Conservation (phyloP, 805 yeast genomes). For the Lachancea lanzarotensis region DNA sequence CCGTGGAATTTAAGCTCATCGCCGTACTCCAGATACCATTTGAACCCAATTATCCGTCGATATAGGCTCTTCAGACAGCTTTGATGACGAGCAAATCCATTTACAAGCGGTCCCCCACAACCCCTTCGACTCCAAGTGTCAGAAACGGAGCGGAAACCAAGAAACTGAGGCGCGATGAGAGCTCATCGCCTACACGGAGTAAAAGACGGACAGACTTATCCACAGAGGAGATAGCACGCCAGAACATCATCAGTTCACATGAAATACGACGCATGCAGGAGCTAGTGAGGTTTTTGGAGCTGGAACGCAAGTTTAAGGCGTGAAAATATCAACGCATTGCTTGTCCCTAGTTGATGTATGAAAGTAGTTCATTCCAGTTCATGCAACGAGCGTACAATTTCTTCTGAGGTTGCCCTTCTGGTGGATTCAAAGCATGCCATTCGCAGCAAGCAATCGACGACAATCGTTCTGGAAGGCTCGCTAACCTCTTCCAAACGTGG, state of each 20-base stretch:
- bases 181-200: constrained; percentile 14
- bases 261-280: constrained; percentile 18
- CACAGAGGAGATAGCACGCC: constrained; percentile 11
- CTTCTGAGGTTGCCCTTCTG: constrained; percentile 41
- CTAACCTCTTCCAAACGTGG: constrained; percentile 21
- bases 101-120: constrained; percentile 16
- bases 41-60: background rate
- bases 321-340: background rate
- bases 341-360: too few relatives aligned
- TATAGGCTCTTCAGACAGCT: background rate
- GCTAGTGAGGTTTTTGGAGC: constrained; percentile 20
- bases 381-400: constrained; percentile 10
- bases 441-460: constrained; percentile 37
- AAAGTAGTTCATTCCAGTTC: background rate
- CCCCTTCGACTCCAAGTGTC: constrained; percentile 13
- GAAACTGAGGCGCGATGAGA: constrained; percentile 8
- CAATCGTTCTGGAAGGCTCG: constrained; percentile 4
- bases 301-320: constrained; percentile 15
- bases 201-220: constrained; percentile 3
- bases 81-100: constrained; percentile 8
- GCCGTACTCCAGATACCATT: too few relatives aligned
- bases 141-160: constrained; percentile 8
- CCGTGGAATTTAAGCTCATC: too few relatives aligned
- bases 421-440: constrained; percentile 42
- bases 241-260: constrained; percentile 14